Evolutionary conservation across 164 flowering plant genomes (phyloP).

Genomic region (Tinospora cordifolia): DNA sequence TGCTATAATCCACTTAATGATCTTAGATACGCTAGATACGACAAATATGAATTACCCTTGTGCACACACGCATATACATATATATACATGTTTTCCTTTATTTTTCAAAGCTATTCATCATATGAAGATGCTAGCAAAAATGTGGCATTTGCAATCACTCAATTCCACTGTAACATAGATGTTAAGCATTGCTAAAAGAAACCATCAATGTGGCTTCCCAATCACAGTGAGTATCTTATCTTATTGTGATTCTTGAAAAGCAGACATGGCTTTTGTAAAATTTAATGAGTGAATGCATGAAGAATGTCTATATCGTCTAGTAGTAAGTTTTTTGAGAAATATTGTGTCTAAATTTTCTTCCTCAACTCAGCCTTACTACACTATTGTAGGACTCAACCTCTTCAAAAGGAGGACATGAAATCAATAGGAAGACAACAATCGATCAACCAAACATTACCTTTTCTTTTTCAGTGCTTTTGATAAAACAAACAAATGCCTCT

Average conservation of each 20-base stretch:
- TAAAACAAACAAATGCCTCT: slow-evolving; percentile 77
- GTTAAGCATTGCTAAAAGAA: no score
- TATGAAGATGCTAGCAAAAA: not conserved
- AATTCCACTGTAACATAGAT: no score
- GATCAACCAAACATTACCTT: slow-evolving; percentile 43
- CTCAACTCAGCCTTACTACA: not conserved
- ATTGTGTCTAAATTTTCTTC: no score
- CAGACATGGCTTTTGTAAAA: not conserved
- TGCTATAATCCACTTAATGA: not conserved
- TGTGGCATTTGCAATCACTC: no score
- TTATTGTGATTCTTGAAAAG: not conserved
- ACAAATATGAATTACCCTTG: not conserved
- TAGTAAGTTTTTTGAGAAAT: no score
- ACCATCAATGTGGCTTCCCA: no score
- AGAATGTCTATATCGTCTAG: no score
- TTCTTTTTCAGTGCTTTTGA: slow-evolving; percentile 89
- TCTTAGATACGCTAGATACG: not conserved
- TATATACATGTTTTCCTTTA: not conserved
- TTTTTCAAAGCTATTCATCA: not conserved
- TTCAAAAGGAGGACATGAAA: not conserved
- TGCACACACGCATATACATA: no score
- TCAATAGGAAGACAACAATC: not conserved
- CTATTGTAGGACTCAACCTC: not conserved
- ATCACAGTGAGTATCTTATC: not conserved
- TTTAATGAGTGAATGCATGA: not conserved